Evolutionary conservation across 1,284 basidiomycete species (phyloP), one percentile per base, ranked within the genome.

Genomic region (Apiotrichum porosum): DNA sequence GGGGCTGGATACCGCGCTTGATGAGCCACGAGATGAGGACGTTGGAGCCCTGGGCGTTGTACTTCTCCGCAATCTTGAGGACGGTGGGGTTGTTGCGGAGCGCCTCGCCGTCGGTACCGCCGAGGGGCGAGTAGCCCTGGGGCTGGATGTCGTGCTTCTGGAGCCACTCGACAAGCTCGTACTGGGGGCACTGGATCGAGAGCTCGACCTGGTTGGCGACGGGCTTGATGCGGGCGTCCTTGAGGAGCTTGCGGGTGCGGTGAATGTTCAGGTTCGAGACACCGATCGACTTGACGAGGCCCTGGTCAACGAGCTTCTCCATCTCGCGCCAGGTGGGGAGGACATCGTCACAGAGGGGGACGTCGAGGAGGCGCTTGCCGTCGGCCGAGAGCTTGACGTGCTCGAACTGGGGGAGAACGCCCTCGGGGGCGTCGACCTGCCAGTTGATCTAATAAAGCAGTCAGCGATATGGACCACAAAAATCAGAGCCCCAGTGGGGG

Each of bases 181-280:
- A 83, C 69, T 93, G 88, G 17, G 89, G 85, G 68, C 84, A 83
- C 78, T 81, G 86, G 69, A 81, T 85, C 71, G 79, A 88, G 26
- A 91, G 79, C 66, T 92, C 90, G 44, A 92, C 84, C 67, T 91
- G 69, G 63, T 70, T 85, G 51, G 88, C 80, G 24, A 84, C 88
- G 30, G 78, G 78, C 58, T 75, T 69, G 65, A 76, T 74, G 55
- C 66, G 73, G 47, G 70, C 73, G n/a, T 62, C 51, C 54, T 42
- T 84, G 60, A 89, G 77, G 13, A 84, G 77, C 66, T 85, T 84
- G 39, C 90, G 84, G 21, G 84, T 77, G 55, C 86, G 80, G 19
- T 76, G 74, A 60, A 82, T 82, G 40, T 81, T 80, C 58, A 85
- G 83, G 64, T 80, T 85, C 40, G 81, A 83, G 22, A 91, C 77